Evolutionary conservation across 2,329 filamentous ascomycete genomes (phyloP).

Genomic region (Colletotrichum gloeosporioides): DNA sequence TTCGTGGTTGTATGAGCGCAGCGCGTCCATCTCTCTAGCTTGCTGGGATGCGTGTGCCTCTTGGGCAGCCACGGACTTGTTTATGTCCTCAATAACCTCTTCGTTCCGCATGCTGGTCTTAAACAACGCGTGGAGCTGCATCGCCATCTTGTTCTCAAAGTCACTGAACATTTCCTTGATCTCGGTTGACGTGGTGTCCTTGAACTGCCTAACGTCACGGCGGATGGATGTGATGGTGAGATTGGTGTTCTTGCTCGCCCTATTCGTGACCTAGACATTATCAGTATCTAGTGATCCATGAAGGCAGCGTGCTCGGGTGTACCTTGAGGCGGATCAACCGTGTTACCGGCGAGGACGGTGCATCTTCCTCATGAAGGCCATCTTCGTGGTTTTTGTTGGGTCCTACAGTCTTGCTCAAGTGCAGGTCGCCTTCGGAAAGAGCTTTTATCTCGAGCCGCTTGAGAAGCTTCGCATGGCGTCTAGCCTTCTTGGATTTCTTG

Average conservation of each 20-base stretch:
- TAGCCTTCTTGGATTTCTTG: neutral
- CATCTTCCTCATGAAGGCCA: rapidly evolving
- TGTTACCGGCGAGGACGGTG: neutral
- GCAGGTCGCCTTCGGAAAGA: neutral
- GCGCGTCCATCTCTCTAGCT: too few relatives aligned
- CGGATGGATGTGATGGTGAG: rapidly evolving
- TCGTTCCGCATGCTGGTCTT: rapidly evolving
- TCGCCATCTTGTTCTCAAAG: neutral
- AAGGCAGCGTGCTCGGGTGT: too few relatives aligned
- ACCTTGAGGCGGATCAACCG: neutral
- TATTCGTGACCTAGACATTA: neutral
- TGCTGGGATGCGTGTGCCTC: too few relatives aligned
- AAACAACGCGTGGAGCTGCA: rapidly evolving
- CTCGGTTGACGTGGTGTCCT: neutral
- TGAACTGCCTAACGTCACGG: neutral
- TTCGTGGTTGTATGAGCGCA: too few relatives aligned
- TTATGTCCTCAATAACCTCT: rapidly evolving
- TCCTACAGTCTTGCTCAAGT: neutral
- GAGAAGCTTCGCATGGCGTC: neutral
- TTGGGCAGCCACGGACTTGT: rapidly evolving
- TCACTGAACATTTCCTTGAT: rapidly evolving
- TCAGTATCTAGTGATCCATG: neutral
- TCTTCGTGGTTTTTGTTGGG: rapidly evolving
- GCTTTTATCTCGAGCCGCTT: neutral
- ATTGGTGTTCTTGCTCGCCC: neutral